A percentile compares a stretch with the other conserved stretches of the same genome.
Evolutionary conservation across 768 basidiomycete genomes (phyloP).

Genomic region (Lanmaoa pseudosensibilis): DNA sequence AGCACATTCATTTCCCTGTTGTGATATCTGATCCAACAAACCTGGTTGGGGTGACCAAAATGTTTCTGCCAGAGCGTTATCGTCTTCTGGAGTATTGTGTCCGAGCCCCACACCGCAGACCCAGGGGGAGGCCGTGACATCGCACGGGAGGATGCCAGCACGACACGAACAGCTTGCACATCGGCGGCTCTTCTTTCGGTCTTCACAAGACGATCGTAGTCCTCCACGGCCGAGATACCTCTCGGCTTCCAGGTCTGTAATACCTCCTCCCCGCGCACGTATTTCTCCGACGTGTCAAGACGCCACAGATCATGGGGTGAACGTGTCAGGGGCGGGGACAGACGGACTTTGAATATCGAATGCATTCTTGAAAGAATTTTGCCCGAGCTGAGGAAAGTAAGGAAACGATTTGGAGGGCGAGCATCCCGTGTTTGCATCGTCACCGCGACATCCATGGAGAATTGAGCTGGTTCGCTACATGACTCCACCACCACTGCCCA

Average conservation of each 20-base stretch:
- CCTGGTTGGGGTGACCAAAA: slow-evolving; percentile 75
- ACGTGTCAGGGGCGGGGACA: slow-evolving; percentile 82
- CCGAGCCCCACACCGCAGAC: slow-evolving; percentile 60
- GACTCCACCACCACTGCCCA: slow-evolving; percentile 83
- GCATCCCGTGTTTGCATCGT: slow-evolving; percentile 84
- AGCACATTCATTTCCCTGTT: not conserved
- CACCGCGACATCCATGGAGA: slow-evolving; percentile 84
- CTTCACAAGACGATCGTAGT: slow-evolving; percentile 70
- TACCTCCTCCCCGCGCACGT: slow-evolving; percentile 88
- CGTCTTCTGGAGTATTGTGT: slow-evolving; percentile 62
- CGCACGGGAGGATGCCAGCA: slow-evolving; percentile 56
- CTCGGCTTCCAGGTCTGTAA: slow-evolving; percentile 84
- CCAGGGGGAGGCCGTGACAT: slow-evolving; percentile 50
- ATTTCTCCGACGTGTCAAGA: slow-evolving; percentile 91
- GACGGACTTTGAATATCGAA: slow-evolving; percentile 77
- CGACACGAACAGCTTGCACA: slow-evolving; percentile 83
- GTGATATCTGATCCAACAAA: slow-evolving; percentile 36
- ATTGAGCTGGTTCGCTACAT: slow-evolving; percentile 83
- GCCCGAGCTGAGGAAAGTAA: slow-evolving; percentile 73
- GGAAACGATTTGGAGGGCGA: slow-evolving; percentile 73
- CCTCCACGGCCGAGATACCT: slow-evolving; percentile 86
- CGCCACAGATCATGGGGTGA: slow-evolving; percentile 92
- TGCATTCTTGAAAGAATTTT: slow-evolving; percentile 79
- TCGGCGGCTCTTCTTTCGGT: slow-evolving; percentile 80
- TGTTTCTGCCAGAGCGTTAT: slow-evolving; percentile 82